Evolutionary conservation across 331 rosid genomes (phyloP).

Genomic region (Acacia concinna): DNA sequence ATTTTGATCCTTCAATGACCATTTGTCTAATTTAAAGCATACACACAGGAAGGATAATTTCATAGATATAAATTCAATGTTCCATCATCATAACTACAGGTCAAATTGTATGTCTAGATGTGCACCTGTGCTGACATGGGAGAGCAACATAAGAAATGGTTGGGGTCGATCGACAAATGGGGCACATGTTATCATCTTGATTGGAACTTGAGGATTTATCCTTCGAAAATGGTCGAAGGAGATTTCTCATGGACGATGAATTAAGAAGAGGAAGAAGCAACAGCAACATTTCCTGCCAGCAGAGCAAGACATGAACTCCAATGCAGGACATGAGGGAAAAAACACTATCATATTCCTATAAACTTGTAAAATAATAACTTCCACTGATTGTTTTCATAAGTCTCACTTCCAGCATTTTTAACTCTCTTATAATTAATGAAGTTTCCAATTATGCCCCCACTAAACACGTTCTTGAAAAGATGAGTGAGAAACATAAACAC

Average conservation of each 20-base stretch:
- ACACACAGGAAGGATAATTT: background rate
- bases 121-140: constrained; percentile 95
- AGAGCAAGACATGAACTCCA: constrained; percentile 31
- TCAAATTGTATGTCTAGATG: constrained; percentile 6
- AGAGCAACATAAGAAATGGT: constrained; percentile 84
- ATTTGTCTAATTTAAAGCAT: constrained; percentile 18
- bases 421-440: background rate
- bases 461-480: background rate
- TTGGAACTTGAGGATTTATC: constrained; percentile 78
- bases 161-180: constrained; percentile 84
- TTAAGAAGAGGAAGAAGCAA: constrained; percentile 97
- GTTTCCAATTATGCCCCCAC: background rate
- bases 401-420: background rate
- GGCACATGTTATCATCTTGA: constrained; percentile 69
- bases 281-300: constrained; percentile 91
- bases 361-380: background rate
- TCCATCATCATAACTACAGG: background rate
- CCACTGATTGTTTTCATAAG: background rate
- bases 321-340: background rate
- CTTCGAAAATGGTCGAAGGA: constrained; percentile 82
- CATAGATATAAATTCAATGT: background rate
- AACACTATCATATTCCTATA: constrained; percentile 1
- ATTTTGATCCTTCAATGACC: background rate
- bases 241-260: constrained; percentile 79
- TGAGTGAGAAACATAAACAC: background rate